Percentiles rank a stretch among this genome's conserved stretches.
Conservation (phyloP, 176 grass and related monocot species). For the Musa schizocarpa region DNA sequence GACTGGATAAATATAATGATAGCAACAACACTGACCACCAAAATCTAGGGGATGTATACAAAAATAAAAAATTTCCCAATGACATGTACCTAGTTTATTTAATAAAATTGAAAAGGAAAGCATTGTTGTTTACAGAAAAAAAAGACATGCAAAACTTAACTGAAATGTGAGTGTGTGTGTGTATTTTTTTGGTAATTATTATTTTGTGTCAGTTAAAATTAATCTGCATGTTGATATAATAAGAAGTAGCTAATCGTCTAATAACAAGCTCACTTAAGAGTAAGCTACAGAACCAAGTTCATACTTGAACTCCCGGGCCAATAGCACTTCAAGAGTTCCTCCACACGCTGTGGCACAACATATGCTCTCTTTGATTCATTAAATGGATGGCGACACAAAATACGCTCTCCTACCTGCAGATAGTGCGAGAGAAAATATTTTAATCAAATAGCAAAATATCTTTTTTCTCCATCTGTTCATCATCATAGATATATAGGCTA, state of each 20-base stretch:
- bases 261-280: not conserved
- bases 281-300: not conserved
- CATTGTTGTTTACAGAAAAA: not conserved
- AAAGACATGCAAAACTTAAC: not conserved
- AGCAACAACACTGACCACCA: not conserved
- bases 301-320: slow-evolving; percentile 79
- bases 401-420: slow-evolving; percentile 72
- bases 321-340: slow-evolving; percentile 90
- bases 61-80: not conserved
- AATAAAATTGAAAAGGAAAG: not conserved
- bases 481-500: not conserved
- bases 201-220: no score
- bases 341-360: slow-evolving; percentile 76
- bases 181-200: no score
- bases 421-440: slow-evolving; percentile 18
- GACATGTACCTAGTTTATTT: not conserved
- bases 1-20: not conserved
- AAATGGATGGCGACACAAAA: slow-evolving; percentile 89
- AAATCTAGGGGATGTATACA: not conserved
- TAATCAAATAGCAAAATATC: not conserved
- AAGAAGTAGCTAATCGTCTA: not conserved
- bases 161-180: not conserved
- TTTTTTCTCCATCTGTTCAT: not conserved
- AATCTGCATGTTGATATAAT: no score
- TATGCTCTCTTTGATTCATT: slow-evolving; percentile 96